Evolutionary conservation across 768 basidiomycete genomes (phyloP), one percentile per base, ranked within the genome.

Genomic region (Phaffia australis): DNA sequence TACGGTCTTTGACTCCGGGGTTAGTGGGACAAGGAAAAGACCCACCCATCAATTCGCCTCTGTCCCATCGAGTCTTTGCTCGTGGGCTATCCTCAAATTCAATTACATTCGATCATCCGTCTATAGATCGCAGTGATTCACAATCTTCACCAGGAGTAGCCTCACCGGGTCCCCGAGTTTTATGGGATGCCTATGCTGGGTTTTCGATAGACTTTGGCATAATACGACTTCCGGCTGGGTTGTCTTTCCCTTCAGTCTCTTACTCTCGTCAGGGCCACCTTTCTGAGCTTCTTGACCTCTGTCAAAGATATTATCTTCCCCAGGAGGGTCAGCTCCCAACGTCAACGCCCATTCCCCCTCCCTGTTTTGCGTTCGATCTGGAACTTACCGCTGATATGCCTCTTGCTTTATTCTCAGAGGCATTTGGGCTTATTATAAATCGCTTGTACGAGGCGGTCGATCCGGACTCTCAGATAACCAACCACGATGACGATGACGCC

Each of bases 181-280:
- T 75, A 19, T 77, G 76, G 76, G 71, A 70, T 1, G 70, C 74
- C 29, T 70, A 76, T 50, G 73, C 73, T n/a, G 65, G 70, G 21
- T 75, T 75, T 60, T 71, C 73, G 19, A 63, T 75, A 29, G 74
- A 75, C 64, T 76, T 76, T 56, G 73, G 72, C 5, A 73, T 77
- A 56, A 60, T 66, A 1, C 76, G 75, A 19, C 68, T 76, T 9
- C 73, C 73, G 15, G 70, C 74, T n/a, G 75, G 74, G 3, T 55
- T 76, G 18, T 66, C 63, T 30, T 74, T 74, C 64, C 35, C 64
- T 9, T 27, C 62, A 4, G 49, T 75, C 1, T 76, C 78, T 11
- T 82, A 83, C 69, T 79, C 85, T 54, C 81, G 80, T 9, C 83
- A 79, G 65, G 86, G 87, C 0, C 78, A 80, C 71, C 81, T 91